phyloP scores from a whole-genome alignment of 23 red algal species.

The Cyanidiococcus yangmingshanensis region DNA sequence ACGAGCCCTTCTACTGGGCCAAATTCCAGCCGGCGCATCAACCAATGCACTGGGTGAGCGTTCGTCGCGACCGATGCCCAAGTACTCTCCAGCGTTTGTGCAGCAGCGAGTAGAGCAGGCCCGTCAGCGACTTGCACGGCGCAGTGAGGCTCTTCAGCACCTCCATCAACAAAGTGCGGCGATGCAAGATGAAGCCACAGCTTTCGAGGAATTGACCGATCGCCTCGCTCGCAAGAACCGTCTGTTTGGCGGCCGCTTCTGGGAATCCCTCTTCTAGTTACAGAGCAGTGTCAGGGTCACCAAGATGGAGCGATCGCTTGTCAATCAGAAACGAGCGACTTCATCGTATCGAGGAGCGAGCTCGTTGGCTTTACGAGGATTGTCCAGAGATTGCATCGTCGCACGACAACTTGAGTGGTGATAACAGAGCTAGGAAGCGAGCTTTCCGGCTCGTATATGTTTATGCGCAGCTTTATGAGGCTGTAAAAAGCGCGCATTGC shows the following conservation, averaged over 20 bases:
- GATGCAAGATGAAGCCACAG: not conserved
- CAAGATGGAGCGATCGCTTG: no score
- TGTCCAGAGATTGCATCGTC: no score
- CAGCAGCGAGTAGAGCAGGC: conserved; percentile 4
- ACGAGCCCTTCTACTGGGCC: not conserved
- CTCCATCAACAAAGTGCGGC: not conserved
- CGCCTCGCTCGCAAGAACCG: not conserved
- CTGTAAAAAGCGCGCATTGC: no score
- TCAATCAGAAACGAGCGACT: no score
- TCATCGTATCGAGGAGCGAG: no score
- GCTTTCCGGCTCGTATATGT: no score
- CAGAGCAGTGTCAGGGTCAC: no score
- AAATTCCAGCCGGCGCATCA: not conserved
- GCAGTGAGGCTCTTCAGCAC: not conserved
- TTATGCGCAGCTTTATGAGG: no score
- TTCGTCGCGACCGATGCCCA: not conserved
- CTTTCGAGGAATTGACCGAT: not conserved
- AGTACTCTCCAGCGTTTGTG: not conserved
- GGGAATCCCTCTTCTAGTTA: conserved; percentile 2
- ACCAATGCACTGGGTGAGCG: no score
- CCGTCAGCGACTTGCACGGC: not conserved
- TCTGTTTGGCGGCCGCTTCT: not conserved
- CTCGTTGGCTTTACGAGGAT: no score
- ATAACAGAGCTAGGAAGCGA: no score
- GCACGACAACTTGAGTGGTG: no score